A percentile compares a stretch with the other conserved stretches of the same genome.
These are phyloP conservation scores for Streptanthus diversifolius DNA, from an alignment of 345 rosid genomes.

Conservation along the genomic window DNA sequence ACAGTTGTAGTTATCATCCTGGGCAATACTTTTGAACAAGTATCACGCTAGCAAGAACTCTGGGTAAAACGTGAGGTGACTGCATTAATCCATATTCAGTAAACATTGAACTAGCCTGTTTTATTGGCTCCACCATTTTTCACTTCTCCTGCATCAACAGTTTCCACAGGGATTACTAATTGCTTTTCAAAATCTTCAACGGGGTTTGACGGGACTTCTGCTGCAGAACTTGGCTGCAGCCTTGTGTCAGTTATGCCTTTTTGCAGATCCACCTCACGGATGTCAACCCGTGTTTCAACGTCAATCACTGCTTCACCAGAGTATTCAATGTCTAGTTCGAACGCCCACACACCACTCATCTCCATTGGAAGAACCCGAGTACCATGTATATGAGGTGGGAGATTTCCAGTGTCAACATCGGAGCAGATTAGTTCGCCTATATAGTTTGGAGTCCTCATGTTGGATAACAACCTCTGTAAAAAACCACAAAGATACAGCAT, in stretches of 20 bases:
- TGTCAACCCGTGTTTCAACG: constrained; percentile 80
- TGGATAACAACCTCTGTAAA: constrained; percentile 72
- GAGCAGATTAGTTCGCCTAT: constrained; percentile 77
- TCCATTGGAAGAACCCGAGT: constrained; percentile 73
- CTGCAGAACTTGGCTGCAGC: constrained; percentile 43
- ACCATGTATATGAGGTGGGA: constrained; percentile 84
- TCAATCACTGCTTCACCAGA: constrained; percentile 65
- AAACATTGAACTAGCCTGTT: constrained; percentile 43
- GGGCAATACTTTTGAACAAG: neutral
- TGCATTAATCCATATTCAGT: constrained; percentile 39
- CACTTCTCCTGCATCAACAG: constrained; percentile 39
- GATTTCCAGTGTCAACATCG: constrained; percentile 53
- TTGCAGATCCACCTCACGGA: constrained; percentile 55
- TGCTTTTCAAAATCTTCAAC: constrained; percentile 62
- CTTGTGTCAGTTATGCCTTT: constrained; percentile 46
- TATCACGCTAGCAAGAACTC: neutral
- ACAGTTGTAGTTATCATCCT: neutral
- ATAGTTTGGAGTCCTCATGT: constrained; percentile 86
- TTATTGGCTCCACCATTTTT: constrained; percentile 45
- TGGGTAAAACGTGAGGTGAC: constrained; percentile 36
- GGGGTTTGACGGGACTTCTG: constrained; percentile 49
- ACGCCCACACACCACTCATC: constrained; percentile 86
- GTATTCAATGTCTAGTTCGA: constrained; percentile 88
- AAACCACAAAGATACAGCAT: constrained; percentile 13
- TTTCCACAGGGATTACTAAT: constrained; percentile 51